Percentiles rank a stretch among this genome's conserved stretches.
Evolutionary conservation across 2,329 filamentous ascomycete genomes (phyloP).

Genomic region (Dactylellina cionopaga): DNA sequence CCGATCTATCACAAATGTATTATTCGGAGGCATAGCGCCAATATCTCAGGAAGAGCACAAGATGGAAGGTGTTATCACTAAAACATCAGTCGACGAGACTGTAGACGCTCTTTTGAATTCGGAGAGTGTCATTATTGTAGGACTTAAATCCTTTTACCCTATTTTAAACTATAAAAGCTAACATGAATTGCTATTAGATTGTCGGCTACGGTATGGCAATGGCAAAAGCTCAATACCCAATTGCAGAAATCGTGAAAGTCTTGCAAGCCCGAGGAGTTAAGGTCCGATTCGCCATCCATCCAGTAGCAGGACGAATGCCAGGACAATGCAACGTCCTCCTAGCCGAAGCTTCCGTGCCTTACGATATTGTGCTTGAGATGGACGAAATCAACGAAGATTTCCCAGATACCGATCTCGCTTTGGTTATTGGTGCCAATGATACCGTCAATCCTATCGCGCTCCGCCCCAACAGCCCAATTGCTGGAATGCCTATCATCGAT

Average conservation of each 20-base stretch:
- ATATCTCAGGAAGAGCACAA: conserved; percentile 73
- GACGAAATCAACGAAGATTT: conserved; percentile 97
- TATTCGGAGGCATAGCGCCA: conserved; percentile 82
- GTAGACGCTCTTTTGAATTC: conserved; percentile 78
- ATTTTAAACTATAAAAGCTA: neutral
- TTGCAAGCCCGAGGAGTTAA: conserved; percentile 79
- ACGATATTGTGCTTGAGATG: conserved; percentile 94
- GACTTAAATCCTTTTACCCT: conserved; percentile 19
- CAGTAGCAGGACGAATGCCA: conserved; percentile 89
- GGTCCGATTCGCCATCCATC: conserved; percentile 89
- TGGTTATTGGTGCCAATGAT: conserved; percentile 92
- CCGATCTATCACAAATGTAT: conserved; percentile 83
- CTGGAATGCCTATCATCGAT: conserved; percentile 90
- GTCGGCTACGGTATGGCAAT: conserved; percentile 96
- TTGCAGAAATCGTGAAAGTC: conserved; percentile 80
- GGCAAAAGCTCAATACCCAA: conserved; percentile 90
- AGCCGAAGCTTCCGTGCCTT: conserved; percentile 86
- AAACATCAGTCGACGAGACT: conserved; percentile 81
- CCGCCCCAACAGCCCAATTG: conserved; percentile 83
- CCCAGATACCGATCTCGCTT: conserved; percentile 80
- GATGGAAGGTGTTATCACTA: conserved; percentile 80
- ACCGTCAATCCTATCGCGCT: conserved; percentile 91
- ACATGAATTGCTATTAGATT: conserved; percentile 60
- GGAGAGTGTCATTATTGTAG: conserved; percentile 82
- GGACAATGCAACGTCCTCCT: conserved; percentile 92